Evolutionary conservation across 768 basidiomycete species (phyloP).

Genomic region (Cystofilobasidium bisporidii): DNA sequence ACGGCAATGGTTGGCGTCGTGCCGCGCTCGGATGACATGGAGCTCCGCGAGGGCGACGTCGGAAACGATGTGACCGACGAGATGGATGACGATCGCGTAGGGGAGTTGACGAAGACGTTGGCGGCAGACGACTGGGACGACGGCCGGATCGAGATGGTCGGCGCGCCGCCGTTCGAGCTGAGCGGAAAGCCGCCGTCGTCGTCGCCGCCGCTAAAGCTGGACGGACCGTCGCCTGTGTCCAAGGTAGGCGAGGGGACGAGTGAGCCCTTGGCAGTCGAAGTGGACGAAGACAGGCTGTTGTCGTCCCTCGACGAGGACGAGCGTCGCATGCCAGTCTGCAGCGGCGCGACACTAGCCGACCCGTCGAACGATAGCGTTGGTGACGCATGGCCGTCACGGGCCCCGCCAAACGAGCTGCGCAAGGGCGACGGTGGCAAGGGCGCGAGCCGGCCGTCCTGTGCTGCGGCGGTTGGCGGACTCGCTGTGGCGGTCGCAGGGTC

Average conservation of each 20-base stretch:
- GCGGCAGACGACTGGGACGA: background rate
- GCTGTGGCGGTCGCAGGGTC: background rate
- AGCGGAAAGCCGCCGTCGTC: background rate
- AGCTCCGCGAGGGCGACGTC: conserved; percentile 4
- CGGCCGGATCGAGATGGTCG: background rate
- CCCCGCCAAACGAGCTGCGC: conserved; percentile 37
- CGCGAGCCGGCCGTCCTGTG: conserved; percentile 31
- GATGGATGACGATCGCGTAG: background rate
- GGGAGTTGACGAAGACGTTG: background rate
- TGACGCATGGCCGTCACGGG: conserved; percentile 26
- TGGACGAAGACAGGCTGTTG: background rate
- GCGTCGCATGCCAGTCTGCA: conserved; percentile 5
- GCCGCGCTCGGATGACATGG: conserved; percentile 13
- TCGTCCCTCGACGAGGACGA: conserved; percentile 14
- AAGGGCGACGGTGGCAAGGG: conserved; percentile 39
- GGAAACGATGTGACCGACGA: background rate
- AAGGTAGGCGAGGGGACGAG: background rate
- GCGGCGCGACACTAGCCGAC: conserved; percentile 23
- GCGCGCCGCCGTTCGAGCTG: background rate
- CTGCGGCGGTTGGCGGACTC: conserved; percentile 28
- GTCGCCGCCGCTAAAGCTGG: background rate
- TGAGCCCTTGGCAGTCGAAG: background rate
- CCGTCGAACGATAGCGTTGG: conserved; percentile 28
- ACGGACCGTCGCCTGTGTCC: background rate
- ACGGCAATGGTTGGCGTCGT: conserved; percentile 11